Percentiles rank a stretch among this genome's conserved stretches.
Conservation (phyloP, 2,329 filamentous ascomycete genomes). For the Xylaria digitata region DNA sequence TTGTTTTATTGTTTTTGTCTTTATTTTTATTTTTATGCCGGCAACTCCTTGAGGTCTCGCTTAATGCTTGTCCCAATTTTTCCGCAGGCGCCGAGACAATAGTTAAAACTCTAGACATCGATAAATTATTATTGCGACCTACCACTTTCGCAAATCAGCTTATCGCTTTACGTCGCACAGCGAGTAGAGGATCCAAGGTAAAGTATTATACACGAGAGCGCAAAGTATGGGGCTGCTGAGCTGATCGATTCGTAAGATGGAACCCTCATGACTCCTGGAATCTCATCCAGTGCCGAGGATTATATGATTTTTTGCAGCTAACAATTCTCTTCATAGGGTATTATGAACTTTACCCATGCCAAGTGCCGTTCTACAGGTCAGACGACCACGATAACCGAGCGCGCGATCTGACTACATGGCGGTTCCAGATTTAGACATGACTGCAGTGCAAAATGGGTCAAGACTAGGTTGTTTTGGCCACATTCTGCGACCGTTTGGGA, state of each 20-base stretch:
- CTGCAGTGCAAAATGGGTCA: conserved; percentile 32
- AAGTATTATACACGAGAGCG: too few relatives aligned
- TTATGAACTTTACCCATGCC: conserved; percentile 37
- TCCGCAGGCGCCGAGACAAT: conserved; percentile 1
- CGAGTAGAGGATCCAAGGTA: not conserved
- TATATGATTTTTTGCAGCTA: conserved; percentile 14
- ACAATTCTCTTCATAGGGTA: conserved; percentile 11
- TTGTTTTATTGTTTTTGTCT: not conserved
- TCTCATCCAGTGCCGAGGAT: conserved; percentile 10
- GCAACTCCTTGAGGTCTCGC: too few relatives aligned
- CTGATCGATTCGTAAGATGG: conserved; percentile 16
- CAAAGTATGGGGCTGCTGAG: conserved; percentile 22
- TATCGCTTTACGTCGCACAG: conserved; percentile 17
- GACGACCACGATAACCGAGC: conserved; percentile 35
- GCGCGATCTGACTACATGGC: conserved; percentile 32
- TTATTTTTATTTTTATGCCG: not conserved
- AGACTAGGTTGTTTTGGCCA: conserved; percentile 21
- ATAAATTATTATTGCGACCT: conserved; percentile 23
- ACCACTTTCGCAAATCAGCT: conserved; percentile 20
- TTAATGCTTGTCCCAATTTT: too few relatives aligned
- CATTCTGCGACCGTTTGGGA: conserved; percentile 14
- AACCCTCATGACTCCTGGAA: conserved; percentile 21
- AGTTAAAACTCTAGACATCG: conserved; percentile 6
- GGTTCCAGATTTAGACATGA: conserved; percentile 40
- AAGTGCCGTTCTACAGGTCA: conserved; percentile 43